phyloP scores from a whole-genome alignment of 2,329 filamentous ascomycete genomes.

The Alternaria arbusti region DNA sequence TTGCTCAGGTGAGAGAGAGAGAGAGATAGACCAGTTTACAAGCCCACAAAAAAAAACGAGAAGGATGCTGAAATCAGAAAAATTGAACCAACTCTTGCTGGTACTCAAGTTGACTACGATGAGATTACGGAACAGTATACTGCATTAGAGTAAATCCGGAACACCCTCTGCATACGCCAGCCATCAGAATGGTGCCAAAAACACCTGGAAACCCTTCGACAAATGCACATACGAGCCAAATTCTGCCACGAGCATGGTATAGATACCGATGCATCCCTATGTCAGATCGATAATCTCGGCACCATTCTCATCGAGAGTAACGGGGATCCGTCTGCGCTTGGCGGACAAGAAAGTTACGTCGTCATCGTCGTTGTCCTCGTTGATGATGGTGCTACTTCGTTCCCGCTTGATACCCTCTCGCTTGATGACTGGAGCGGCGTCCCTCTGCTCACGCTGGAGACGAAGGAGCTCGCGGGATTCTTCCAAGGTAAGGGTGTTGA shows the following conservation, averaged over 20 bases:
- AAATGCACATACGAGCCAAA: too few species aligned
- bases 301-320: constrained; percentile 17
- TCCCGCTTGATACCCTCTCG: constrained; percentile 19
- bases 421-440: constrained; percentile 5
- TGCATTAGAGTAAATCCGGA: neutral
- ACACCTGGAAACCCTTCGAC: too few species aligned
- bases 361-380: neutral
- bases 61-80: neutral
- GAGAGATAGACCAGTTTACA: neutral
- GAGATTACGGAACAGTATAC: too few species aligned
- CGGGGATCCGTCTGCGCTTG: constrained; percentile 8
- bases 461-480: constrained; percentile 27
- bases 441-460: constrained; percentile 13
- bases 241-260: neutral
- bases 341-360: constrained; percentile 15
- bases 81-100: neutral
- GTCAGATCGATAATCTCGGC: constrained; percentile 28
- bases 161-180: neutral
- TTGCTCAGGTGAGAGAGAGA: neutral
- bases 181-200: too few species aligned
- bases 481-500: constrained; percentile 14
- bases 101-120: neutral
- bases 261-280: neutral
- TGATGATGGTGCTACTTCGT: neutral
- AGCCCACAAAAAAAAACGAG: neutral